Conservation (phyloP, 2,329 filamentous ascomycete genomes). For the Venturia asperata region DNA sequence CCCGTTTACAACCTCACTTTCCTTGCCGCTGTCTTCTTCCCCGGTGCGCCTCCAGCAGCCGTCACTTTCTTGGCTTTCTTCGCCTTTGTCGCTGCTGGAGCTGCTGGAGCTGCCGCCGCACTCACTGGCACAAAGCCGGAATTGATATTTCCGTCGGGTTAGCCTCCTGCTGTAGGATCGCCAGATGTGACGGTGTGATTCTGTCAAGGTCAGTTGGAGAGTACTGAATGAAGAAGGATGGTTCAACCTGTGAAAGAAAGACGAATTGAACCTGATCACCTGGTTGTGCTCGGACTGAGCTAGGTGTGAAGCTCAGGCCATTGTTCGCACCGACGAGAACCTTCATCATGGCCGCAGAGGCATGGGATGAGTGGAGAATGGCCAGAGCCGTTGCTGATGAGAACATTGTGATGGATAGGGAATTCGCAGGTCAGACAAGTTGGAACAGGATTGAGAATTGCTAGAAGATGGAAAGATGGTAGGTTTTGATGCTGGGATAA, state of each 20-base stretch:
- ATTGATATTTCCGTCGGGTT: slow-evolving; percentile 33
- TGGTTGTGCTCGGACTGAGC: slow-evolving; percentile 29
- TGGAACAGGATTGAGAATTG: too few relatives aligned
- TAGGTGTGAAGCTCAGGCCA: slow-evolving; percentile 30
- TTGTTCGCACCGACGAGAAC: slow-evolving; percentile 28
- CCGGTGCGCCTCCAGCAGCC: background rate
- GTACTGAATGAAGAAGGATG: background rate
- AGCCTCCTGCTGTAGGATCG: slow-evolving; percentile 30
- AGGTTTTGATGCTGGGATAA: too few relatives aligned
- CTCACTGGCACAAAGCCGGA: slow-evolving; percentile 32
- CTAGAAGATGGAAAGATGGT: too few relatives aligned
- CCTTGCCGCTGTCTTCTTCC: background rate
- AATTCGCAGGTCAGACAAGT: background rate
- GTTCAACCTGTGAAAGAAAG: slow-evolving; percentile 31
- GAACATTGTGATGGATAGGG: slow-evolving; percentile 31
- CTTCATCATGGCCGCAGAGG: slow-evolving; percentile 29
- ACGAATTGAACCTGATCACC: slow-evolving; percentile 34
- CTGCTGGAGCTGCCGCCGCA: slow-evolving; percentile 24
- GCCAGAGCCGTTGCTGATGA: slow-evolving; percentile 30
- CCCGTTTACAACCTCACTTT: background rate
- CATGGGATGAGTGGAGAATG: slow-evolving; percentile 25
- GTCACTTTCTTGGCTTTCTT: background rate
- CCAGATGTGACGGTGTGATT: slow-evolving; percentile 36
- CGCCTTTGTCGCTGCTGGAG: background rate
- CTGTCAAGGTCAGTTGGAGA: background rate